Percentiles rank a stretch among this genome's conserved stretches.
Conservation (phyloP, 2,329 filamentous ascomycete genomes). For the Amauroascus niger region DNA sequence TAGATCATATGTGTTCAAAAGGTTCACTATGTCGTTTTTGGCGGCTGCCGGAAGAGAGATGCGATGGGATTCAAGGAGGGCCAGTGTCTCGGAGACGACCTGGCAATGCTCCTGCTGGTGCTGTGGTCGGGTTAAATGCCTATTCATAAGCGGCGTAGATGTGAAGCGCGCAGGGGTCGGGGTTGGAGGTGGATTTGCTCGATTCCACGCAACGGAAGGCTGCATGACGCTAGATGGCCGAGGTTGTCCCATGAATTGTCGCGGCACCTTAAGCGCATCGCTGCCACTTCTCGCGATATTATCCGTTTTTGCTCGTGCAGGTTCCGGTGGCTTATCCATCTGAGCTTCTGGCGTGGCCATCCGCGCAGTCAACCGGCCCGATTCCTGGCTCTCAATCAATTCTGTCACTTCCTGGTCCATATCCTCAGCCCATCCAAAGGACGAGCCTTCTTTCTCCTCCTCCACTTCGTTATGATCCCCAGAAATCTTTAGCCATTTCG, state of each 20-base stretch:
- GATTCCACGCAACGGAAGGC: not conserved
- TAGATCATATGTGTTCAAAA: conserved; percentile 49
- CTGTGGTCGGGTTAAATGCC: not conserved
- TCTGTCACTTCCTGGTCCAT: conserved; percentile 1
- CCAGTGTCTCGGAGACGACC: conserved; percentile 24
- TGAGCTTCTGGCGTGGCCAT: not conserved
- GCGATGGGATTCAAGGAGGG: conserved; percentile 29
- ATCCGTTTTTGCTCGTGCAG: not conserved
- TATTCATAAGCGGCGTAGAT: conserved; percentile 22
- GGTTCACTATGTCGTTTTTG: conserved; percentile 29
- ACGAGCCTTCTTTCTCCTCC: not conserved
- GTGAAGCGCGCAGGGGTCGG: conserved; percentile 17
- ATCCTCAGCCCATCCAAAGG: conserved; percentile 1
- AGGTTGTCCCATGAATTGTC: not conserved
- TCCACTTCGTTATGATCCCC: not conserved
- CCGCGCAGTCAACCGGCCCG: not conserved
- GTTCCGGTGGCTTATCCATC: not conserved
- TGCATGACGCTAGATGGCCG: not conserved
- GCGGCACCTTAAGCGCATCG: not conserved
- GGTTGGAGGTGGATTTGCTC: not conserved
- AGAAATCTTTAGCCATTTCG: not conserved
- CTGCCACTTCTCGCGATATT: not conserved
- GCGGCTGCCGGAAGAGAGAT: conserved; percentile 28
- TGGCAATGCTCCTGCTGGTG: conserved; percentile 19
- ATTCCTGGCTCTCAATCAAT: not conserved